Conservation (phyloP, 2,329 filamentous ascomycete genomes). For the Fusarium redolens region DNA sequence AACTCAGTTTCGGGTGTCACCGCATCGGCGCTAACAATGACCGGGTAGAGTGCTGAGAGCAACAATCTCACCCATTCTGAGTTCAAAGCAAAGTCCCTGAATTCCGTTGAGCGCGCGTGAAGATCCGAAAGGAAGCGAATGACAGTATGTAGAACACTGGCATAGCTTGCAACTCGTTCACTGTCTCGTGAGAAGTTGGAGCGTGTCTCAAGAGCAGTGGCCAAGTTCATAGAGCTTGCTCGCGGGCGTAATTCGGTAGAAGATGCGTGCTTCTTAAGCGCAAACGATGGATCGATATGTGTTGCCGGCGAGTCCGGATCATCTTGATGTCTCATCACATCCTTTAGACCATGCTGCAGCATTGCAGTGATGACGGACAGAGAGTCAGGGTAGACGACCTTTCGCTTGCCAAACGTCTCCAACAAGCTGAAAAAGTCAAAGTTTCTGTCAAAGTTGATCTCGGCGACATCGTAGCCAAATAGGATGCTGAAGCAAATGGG, state of each 20-base stretch:
- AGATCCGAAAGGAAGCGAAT: constrained; percentile 83
- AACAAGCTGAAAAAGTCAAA: constrained; percentile 81
- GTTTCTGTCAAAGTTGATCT: constrained; percentile 76
- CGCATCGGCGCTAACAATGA: constrained; percentile 86
- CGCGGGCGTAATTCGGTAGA: constrained; percentile 50
- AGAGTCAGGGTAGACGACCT: constrained; percentile 80
- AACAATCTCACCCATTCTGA: constrained; percentile 87
- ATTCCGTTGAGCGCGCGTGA: constrained; percentile 79
- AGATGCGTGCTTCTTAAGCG: constrained; percentile 21
- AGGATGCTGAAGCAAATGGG: constrained; percentile 88
- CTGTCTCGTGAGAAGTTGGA: constrained; percentile 52
- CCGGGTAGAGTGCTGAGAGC: constrained; percentile 83
- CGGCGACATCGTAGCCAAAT: constrained; percentile 84
- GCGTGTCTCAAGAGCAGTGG: constrained; percentile 66
- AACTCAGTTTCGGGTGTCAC: constrained; percentile 87
- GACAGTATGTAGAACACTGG: constrained; percentile 77
- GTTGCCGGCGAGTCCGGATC: constrained; percentile 66
- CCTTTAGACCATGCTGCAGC: constrained; percentile 85
- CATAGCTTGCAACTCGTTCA: constrained; percentile 63
- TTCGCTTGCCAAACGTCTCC: constrained; percentile 76
- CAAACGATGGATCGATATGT: constrained; percentile 9
- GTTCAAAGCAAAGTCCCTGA: constrained; percentile 82
- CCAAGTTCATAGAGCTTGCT: constrained; percentile 74
- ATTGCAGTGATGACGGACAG: constrained; percentile 85
- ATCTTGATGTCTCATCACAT: constrained; percentile 71